Evolutionary conservation across 345 rosid genomes (phyloP), one percentile per base, ranked within the genome.

Genomic region (Linum usitatissimum): DNA sequence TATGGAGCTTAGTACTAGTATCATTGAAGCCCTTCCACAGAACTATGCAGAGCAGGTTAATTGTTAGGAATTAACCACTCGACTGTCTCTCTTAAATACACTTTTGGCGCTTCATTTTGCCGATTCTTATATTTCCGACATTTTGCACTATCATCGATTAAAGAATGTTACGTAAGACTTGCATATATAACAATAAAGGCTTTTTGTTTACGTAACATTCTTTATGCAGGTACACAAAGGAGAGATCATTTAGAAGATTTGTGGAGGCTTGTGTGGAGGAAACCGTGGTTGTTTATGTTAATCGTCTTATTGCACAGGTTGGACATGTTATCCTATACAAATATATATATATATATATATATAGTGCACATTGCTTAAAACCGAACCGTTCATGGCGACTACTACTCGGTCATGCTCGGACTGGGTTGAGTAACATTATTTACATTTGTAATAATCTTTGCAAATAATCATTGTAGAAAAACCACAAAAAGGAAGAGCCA

Each of bases 141-240:
- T 31, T 31, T 31, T 31, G 6, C 6, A 31, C 36, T 3, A 31
- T 31, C 3, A 31, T 31, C 36, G n/a, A n/a, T n/a, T n/a, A 31
- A 31, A 31, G 36, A 31, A 2, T 6, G 6, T 31, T 31, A 31
- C 36, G 36, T 42, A 1, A 14, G 10, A 14, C 14, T 42, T n/a
- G n/a, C n/a, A n/a, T 42, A 9, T 42, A 13, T 42, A 9, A 42
- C 49, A n/a, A n/a, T n/a, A n/a, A n/a, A n/a, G n/a, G n/a, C n/a
- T n/a, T n/a, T n/a, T n/a, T n/a, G n/a, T n/a, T n/a, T n/a, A n/a
- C n/a, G n/a, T n/a, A n/a, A n/a, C n/a, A n/a, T n/a, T n/a, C n/a
- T n/a, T n/a, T n/a, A n/a, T n/a, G n/a, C n/a, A 94, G 97, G 99
- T 94, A 86, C 69, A 81, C 88, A 6, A 96, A 94, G 76, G 97